Conservation (phyloP, 495 filamentous ascomycete genomes). For the Podospora australis region DNA sequence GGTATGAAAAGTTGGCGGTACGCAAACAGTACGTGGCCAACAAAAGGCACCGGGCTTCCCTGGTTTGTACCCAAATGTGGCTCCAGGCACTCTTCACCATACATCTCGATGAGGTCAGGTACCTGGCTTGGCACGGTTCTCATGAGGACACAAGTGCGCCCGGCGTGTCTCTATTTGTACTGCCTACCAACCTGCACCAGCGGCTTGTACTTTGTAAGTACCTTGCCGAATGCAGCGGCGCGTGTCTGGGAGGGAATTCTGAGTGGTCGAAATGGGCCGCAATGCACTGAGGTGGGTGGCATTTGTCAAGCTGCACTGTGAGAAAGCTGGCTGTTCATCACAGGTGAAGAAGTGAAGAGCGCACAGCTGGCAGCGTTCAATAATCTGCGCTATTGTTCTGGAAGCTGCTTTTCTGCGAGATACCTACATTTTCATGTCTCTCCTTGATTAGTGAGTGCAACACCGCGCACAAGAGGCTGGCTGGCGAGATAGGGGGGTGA, state of each 20-base stretch:
- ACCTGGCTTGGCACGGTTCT: slow-evolving; percentile 4
- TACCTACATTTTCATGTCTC: no score
- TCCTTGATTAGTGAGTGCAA: no score
- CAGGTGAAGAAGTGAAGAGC: neutral
- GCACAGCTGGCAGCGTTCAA: no score
- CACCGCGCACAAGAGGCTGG: no score
- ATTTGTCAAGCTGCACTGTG: neutral
- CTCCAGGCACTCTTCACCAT: neutral
- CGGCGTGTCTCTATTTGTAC: slow-evolving; percentile 1
- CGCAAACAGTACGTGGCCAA: slow-evolving; percentile 6
- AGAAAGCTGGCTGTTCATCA: neutral
- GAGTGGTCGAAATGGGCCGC: slow-evolving; percentile 1
- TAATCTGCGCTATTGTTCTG: no score
- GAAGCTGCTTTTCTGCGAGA: no score
- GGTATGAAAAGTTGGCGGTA: slow-evolving; percentile 6
- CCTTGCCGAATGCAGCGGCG: slow-evolving; percentile 15
- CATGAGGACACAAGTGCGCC: neutral
- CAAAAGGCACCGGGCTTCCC: slow-evolving; percentile 13
- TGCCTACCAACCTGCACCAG: slow-evolving; percentile 9
- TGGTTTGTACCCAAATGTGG: slow-evolving; percentile 24
- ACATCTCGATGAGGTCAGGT: slow-evolving; percentile 8
- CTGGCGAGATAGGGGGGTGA: no score
- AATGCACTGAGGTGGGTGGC: neutral
- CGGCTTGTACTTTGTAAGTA: slow-evolving; percentile 9
- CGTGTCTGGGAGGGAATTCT: slow-evolving; percentile 8